These are phyloP conservation scores for Hebeloma cylindrosporum DNA, from an alignment of 768 basidiomycete genomes.

Conservation along the genomic window DNA sequence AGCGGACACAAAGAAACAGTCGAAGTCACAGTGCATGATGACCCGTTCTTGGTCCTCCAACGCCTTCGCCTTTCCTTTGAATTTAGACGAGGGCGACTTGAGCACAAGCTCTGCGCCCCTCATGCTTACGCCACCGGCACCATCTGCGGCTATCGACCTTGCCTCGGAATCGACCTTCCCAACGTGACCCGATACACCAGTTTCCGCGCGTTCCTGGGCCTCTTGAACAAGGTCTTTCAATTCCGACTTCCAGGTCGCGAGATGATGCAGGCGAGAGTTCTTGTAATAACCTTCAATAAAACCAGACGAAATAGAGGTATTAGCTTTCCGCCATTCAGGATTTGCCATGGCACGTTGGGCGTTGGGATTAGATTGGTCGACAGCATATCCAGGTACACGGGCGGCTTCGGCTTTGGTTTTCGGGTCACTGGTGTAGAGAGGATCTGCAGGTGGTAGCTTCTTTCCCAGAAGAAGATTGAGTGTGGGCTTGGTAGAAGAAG, in stretches of 20 bases:
- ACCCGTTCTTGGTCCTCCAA: constrained; percentile 55
- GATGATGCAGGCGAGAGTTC: constrained; percentile 89
- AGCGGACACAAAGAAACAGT: constrained; percentile 96
- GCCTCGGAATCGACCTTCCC: constrained; percentile 33
- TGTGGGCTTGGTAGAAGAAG: not conserved
- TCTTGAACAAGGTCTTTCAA: constrained; percentile 75
- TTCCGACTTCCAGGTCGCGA: constrained; percentile 92
- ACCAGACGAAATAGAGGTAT: constrained; percentile 83
- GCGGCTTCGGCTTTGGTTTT: constrained; percentile 41
- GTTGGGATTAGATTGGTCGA: constrained; percentile 63
- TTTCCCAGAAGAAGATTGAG: constrained; percentile 4
- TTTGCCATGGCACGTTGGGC: constrained; percentile 81
- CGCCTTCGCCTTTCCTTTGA: constrained; percentile 59
- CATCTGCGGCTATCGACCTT: constrained; percentile 7
- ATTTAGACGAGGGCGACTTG: constrained; percentile 47
- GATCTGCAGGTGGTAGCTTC: constrained; percentile 21
- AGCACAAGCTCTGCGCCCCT: constrained; percentile 48
- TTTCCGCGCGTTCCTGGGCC: constrained; percentile 73
- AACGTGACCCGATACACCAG: constrained; percentile 22
- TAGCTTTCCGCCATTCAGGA: constrained; percentile 80
- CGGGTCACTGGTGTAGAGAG: constrained; percentile 42
- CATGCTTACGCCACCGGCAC: constrained; percentile 43
- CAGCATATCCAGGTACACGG: constrained; percentile 64
- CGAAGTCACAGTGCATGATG: constrained; percentile 94
- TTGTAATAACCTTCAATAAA: constrained; percentile 85